These are phyloP conservation scores for Suillus bovinus DNA, from an alignment of 768 basidiomycete genomes.

Conservation along the genomic window DNA sequence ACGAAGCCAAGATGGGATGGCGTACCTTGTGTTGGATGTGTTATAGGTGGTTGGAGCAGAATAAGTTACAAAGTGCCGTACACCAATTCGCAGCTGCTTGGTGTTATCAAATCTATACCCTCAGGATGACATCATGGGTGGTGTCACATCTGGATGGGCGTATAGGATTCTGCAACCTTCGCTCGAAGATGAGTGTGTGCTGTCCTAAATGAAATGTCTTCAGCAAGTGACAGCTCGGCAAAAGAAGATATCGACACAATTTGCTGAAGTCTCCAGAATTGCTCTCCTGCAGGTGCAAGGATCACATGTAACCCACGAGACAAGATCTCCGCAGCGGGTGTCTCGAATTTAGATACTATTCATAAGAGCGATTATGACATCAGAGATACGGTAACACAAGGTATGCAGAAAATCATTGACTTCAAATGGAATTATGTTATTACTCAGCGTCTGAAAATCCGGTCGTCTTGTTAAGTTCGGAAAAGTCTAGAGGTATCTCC, in stretches of 20 bases:
- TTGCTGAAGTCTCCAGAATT: constrained; percentile 62
- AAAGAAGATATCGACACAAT: constrained; percentile 31
- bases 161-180: constrained; percentile 49
- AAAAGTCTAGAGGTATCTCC: too few species aligned
- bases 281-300: constrained; percentile 55
- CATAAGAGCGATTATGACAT: too few species aligned
- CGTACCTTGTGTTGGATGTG: too few species aligned
- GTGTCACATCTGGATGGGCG: constrained; percentile 45
- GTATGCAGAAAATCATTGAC: too few species aligned
- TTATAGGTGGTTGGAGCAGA: too few species aligned
- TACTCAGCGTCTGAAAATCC: too few species aligned
- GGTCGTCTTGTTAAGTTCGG: too few species aligned
- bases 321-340: too few species aligned
- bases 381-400: too few species aligned
- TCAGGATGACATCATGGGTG: constrained; percentile 31
- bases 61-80: constrained; percentile 45
- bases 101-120: constrained; percentile 43
- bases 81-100: constrained; percentile 52
- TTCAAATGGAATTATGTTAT: too few species aligned
- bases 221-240: not conserved
- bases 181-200: constrained; percentile 60
- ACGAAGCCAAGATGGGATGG: too few species aligned
- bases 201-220: constrained; percentile 36
- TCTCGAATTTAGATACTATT: too few species aligned
- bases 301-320: constrained; percentile 59